Base-by-base conservation (phyloP, 2,329 filamentous ascomycete genomes). In the Ramichloridium luteum region DNA sequence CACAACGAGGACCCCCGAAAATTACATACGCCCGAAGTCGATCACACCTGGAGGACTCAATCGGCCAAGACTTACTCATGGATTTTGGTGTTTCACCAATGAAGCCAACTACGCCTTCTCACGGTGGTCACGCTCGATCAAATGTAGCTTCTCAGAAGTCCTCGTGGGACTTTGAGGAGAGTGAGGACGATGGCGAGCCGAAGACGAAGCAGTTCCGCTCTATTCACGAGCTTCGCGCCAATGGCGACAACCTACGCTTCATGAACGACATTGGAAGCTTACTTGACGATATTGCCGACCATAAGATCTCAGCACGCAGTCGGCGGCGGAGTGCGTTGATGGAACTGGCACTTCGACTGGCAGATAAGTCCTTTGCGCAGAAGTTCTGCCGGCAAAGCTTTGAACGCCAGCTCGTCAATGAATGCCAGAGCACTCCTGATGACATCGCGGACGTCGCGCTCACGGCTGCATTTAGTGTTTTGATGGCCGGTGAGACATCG, bases 331-430 rank as follows among this genome's bases (percentile, higher is more conserved):
- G 59, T 45, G 65, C 66, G 3, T 57, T 75, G 37, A 53, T 72
- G 23, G 69, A 74, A 32, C 53, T 77, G n/a, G 64, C 65, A 31
- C 54, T 51, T 15, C 72, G 69, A 41, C 55, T 75, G 35, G 43
- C 58, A 3, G 64, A 77, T 30, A 74, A 75, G 45, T 63, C 62
- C 1, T 85, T 81, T 45, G 61, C 72, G 16, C 64, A 66, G 12
- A 76, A 80, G 39, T 85, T 93, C 46, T 67, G 80, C 13, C 77
- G 85, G 39, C 77, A 83, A 43, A 73, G 74, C 5, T 72, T 80
- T 34, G 80, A 83, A 39, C 68, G 74, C 32, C 70, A 70, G 16
- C 62, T 94, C 11, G 70, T 84, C 31, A 64, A 70, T 27, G 68
- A 71, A 25, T 62, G 80, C 6, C 66, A 64, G 1, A 61, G 40